These are phyloP conservation scores for Ophiostoma sp. DNA, from an alignment of 2,329 filamentous ascomycete species.

Conservation along the genomic window DNA sequence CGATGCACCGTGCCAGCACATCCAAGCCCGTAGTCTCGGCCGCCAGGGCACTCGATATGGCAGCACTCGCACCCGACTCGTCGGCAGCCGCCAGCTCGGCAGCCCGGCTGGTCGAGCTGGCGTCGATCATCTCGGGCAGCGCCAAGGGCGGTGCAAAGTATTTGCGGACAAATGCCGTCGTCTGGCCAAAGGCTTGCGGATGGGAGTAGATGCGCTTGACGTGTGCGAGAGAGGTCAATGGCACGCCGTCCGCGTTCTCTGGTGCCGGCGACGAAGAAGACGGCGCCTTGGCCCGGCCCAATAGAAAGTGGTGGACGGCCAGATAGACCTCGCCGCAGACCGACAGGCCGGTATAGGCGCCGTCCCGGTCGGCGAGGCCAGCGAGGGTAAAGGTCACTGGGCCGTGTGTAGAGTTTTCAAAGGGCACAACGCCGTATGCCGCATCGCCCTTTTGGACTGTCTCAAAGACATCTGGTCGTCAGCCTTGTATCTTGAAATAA, in stretches of 20 bases:
- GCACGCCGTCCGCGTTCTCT: conserved; percentile 29
- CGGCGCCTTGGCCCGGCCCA: conserved; percentile 47
- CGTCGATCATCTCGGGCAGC: conserved; percentile 68
- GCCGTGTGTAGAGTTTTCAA: conserved; percentile 95
- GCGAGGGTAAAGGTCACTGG: conserved; percentile 87
- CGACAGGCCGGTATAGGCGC: conserved; percentile 59
- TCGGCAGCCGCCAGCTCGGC: conserved; percentile 68
- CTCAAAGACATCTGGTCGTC: conserved; percentile 67
- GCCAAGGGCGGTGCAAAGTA: conserved; percentile 43
- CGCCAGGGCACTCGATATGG: conserved; percentile 72
- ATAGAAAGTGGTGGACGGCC: conserved; percentile 79
- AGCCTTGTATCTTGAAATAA: neutral
- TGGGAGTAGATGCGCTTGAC: conserved; percentile 82
- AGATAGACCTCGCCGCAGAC: conserved; percentile 84
- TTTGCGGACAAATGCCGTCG: conserved; percentile 64
- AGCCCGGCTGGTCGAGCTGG: conserved; percentile 77
- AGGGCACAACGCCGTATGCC: conserved; percentile 76
- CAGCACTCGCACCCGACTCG: conserved; percentile 58
- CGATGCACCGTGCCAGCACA: conserved; percentile 63
- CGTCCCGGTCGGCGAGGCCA: conserved; percentile 70
- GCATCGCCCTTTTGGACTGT: conserved; percentile 63
- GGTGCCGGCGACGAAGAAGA: neutral
- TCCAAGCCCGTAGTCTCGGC: conserved; percentile 63
- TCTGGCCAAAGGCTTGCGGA: conserved; percentile 84
- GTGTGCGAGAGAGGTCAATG: conserved; percentile 50